A percentile compares a stretch with the other conserved stretches of the same genome.
Evolutionary conservation across 495 filamentous ascomycete species (phyloP).

Genomic region (Choiromyces venosus): DNA sequence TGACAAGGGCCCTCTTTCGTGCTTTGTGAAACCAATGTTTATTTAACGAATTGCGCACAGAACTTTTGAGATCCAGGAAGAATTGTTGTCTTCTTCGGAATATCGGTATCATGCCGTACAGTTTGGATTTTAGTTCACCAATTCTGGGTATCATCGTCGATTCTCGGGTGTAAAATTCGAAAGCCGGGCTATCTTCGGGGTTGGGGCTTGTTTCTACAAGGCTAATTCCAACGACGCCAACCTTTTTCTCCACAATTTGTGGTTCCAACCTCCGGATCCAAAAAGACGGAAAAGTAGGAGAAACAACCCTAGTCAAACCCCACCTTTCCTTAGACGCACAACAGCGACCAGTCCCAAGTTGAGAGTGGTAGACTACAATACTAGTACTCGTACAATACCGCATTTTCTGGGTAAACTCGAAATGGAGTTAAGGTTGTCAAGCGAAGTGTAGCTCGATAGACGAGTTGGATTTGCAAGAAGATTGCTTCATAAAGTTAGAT

Average conservation of each 20-base stretch:
- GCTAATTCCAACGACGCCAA: constrained; percentile 17
- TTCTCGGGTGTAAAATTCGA: constrained; percentile 8
- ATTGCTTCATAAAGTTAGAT: too few species aligned
- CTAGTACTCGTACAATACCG: too few species aligned
- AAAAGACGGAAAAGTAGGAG: constrained; percentile 6
- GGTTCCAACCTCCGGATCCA: constrained; percentile 35
- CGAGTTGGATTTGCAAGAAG: too few species aligned
- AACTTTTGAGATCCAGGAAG: not conserved
- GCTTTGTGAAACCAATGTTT: not conserved
- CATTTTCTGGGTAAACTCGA: too few species aligned
- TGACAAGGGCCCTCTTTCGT: not conserved
- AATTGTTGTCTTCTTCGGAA: not conserved
- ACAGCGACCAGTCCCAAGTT: not conserved
- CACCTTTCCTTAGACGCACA: constrained; percentile 21
- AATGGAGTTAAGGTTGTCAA: too few species aligned
- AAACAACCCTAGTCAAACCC: constrained; percentile 26
- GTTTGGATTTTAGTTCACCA: not conserved
- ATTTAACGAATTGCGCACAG: not conserved
- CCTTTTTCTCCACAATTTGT: constrained; percentile 26
- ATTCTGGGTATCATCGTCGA: not conserved
- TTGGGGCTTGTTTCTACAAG: constrained; percentile 18
- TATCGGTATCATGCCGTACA: not conserved
- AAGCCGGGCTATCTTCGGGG: constrained; percentile 18
- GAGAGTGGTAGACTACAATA: not conserved
- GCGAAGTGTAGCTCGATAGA: too few species aligned